These are phyloP conservation scores for Berkeleyomyces basicola DNA, from an alignment of 2,329 filamentous ascomycete genomes.

Conservation along the genomic window DNA sequence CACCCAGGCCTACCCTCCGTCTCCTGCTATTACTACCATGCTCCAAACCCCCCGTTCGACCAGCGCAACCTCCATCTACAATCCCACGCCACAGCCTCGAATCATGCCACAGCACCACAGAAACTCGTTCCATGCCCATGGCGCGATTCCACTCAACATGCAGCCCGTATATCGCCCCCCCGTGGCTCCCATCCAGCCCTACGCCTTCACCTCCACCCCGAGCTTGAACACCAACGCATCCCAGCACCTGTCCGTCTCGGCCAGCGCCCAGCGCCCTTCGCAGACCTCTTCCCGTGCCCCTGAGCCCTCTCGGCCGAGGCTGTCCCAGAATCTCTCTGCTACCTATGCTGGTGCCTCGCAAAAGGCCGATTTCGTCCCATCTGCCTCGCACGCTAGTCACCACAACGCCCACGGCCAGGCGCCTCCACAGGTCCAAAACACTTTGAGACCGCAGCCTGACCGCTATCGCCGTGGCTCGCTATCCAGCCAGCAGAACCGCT, in stretches of 20 bases:
- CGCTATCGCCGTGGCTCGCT: slow-evolving; percentile 55
- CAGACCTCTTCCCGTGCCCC: slow-evolving; percentile 16
- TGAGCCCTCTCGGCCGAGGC: slow-evolving; percentile 17
- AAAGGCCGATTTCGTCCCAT: slow-evolving; percentile 10
- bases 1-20: slow-evolving; percentile 66
- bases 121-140: slow-evolving; percentile 31
- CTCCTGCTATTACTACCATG: slow-evolving; percentile 52
- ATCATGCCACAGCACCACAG: slow-evolving; percentile 29
- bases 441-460: slow-evolving; percentile 57
- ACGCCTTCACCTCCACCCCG: slow-evolving; percentile 59
- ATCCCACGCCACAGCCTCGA: slow-evolving; percentile 36
- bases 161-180: slow-evolving; percentile 16
- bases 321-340: slow-evolving; percentile 4
- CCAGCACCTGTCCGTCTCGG: slow-evolving; percentile 34
- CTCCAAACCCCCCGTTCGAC: slow-evolving; percentile 57
- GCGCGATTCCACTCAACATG: slow-evolving; percentile 22
- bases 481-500: slow-evolving; percentile 27
- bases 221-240: slow-evolving; percentile 36
- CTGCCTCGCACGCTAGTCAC: slow-evolving; percentile 17
- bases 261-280: slow-evolving; percentile 21
- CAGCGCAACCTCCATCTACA: slow-evolving; percentile 32
- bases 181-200: slow-evolving; percentile 48
- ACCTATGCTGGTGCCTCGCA: not conserved
- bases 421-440: slow-evolving; percentile 22
- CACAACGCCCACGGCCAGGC: slow-evolving; percentile 21